Evolutionary conservation across 805 yeast species (phyloP), one percentile per base, ranked within the genome.

Genomic region (Osmozyma mogii): DNA sequence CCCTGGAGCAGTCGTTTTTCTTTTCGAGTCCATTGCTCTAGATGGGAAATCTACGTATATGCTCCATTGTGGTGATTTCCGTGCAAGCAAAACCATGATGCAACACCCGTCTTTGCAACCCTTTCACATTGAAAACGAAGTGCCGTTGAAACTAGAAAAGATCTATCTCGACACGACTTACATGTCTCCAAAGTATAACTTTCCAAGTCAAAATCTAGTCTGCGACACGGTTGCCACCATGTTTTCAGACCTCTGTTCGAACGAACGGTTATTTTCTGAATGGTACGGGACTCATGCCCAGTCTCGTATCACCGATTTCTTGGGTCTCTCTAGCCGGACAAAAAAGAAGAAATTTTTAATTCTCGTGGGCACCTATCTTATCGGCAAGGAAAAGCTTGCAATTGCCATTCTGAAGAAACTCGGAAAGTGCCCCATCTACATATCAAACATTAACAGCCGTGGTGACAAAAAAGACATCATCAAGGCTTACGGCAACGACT

Each of bases 11-110:
- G 84, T 75, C 0, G 70, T 92, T 0, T 82, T 88, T 36, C 54
- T 87, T 9, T 81, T 84, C 44, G 79, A 78, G 43, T 54, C 68
- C 3, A 50, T 49, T 12, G 40, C 58, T 0, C 26, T 32, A n/a
- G 41, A 37, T 4, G 50, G 52, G 0, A 30, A 38, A 1, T 32
- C 35, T 3, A 48, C 52, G 11, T 55, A 54, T 24, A 62, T 68
- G 4, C 55, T 92, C 18, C 98, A 92, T 52, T 87, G 96, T 30
- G 98, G 98, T 2, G 98, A 92, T 56, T 92, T 89, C 47, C 61
- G 98, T 34, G 85, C 87, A 8, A 69, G 70, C 38, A 54, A 56
- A 20, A 43, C 47, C 4, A 76, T 83, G 54, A 52, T 80, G 10
- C 37, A 44, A 3, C 62, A 69, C 34, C 63, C 53, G 16, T 40